Evolutionary conservation across 352 stramenopile genomes (phyloP).

Genomic region (Pythium phragmitis): DNA sequence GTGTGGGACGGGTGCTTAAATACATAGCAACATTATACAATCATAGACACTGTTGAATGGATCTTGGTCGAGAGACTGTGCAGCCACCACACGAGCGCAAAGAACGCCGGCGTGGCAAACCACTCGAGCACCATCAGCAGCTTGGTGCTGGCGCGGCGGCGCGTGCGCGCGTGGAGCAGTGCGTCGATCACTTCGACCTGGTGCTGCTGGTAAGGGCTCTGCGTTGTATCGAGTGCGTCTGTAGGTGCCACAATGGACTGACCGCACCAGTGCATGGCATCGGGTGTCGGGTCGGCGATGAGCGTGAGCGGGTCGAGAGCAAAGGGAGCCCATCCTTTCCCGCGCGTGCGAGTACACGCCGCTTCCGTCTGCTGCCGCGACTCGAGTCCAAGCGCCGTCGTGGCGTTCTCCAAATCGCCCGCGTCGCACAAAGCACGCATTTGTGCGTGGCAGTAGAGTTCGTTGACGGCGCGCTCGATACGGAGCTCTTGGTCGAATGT

Average conservation of each 20-base stretch:
- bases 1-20: slow-evolving; percentile 4
- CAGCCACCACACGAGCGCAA: slow-evolving; percentile 18
- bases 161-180: slow-evolving; percentile 8
- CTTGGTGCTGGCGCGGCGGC: slow-evolving; percentile 13
- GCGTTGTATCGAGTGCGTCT: slow-evolving; percentile 5
- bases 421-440: slow-evolving; percentile 13
- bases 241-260: slow-evolving; percentile 20
- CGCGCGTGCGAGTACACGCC: not conserved
- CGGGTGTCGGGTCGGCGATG: slow-evolving; percentile 18
- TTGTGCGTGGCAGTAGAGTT: slow-evolving; percentile 24
- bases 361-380: not conserved
- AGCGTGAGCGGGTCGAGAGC: slow-evolving; percentile 20
- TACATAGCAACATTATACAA: not conserved
- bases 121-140: slow-evolving; percentile 32
- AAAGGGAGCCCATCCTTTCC: not conserved
- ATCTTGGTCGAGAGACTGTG: slow-evolving; percentile 15
- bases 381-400: slow-evolving; percentile 11
- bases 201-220: slow-evolving; percentile 30
- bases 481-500: slow-evolving; percentile 9
- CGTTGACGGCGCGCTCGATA: slow-evolving; percentile 26
- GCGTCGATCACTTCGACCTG: slow-evolving; percentile 24
- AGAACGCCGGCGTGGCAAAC: slow-evolving; percentile 23
- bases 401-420: not conserved
- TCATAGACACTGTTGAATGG: not conserved
- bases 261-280: slow-evolving; percentile 27